Base-by-base conservation (phyloP, 306 rosid genomes). In the Sicyos edulis region DNA sequence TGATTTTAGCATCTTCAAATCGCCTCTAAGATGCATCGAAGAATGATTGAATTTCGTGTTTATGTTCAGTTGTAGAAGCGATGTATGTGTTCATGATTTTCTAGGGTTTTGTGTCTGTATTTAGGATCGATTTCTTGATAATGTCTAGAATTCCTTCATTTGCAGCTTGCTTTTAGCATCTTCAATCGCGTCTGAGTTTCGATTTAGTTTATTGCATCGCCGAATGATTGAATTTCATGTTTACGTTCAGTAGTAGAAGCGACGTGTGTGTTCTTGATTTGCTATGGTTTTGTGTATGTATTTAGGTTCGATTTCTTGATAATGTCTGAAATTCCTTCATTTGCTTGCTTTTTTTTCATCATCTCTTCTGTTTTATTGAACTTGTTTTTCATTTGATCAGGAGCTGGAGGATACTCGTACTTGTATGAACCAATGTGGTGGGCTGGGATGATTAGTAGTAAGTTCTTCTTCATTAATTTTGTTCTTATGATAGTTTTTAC, bases 341-440 rank as follows among this genome's bases (percentile, higher is more conserved):
- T 12, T 20, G 16, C 6, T 32, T 7, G 10, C 37, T 32, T 5
- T 32, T 32, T 57, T 57, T 34, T 57, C n/a, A 10, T 57, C n/a
- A 20, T 57, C 0, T 57, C 47, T 68, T 68, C 57, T 68, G 11
- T 68, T 68, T 20, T 11, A 47, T 47, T 67, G 72, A 21, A 47
- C 44, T 54, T 71, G 20, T 71, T 53, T 53, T 72, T 21, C 14
- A 26, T 34, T 22, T 74, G 10, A 55, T 77, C 89, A 93, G 99
- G 92, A 17, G 47, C 83, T 0, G 99, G 99, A 83, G 99, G 99
- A 3, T 88, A 87, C 79, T 74, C 92, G 0, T 93, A 93, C 77
- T 78, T 93, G 75, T 60, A n/a, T 75, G 97, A 93, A 68, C 97
- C 97, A 8, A 73, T 71, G 69, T 93, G 99, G 99, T 93, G 99